Percentiles rank a stretch among this genome's conserved stretches.
Conservation (phyloP, 2,329 filamentous ascomycete species). For the Rachicladosporium sp. region DNA sequence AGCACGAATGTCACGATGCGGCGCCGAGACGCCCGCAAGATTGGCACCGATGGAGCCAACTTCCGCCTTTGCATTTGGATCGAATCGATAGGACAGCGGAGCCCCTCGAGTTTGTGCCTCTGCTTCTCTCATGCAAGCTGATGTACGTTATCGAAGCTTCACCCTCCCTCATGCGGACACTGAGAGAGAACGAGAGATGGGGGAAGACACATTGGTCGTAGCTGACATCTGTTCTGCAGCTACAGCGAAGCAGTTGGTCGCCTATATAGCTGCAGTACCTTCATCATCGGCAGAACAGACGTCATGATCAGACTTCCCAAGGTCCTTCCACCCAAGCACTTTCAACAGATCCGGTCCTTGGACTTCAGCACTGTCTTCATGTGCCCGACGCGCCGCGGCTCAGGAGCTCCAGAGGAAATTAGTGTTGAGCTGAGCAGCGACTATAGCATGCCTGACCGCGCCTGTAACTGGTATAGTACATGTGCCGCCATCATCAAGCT, state of each 20-base stretch:
- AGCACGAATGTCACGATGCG: too few species aligned
- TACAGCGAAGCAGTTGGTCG: slow-evolving; percentile 5
- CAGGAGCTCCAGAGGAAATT: too few species aligned
- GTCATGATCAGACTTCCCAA: slow-evolving; percentile 4
- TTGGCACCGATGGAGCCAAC: too few species aligned
- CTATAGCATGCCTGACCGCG: too few species aligned
- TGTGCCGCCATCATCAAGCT: too few species aligned
- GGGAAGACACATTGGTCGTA: not conserved
- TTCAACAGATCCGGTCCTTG: slow-evolving; percentile 3
- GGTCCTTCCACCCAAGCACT: slow-evolving; percentile 4
- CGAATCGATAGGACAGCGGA: too few species aligned
- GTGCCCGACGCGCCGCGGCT: too few species aligned
- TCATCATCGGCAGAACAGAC: slow-evolving; percentile 4
- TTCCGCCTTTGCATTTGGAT: too few species aligned
- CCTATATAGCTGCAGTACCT: slow-evolving; percentile 4
- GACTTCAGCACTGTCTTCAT: slow-evolving; percentile 5
- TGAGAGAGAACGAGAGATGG: too few species aligned
- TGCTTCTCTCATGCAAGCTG: slow-evolving; percentile 5
- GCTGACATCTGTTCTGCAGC: slow-evolving; percentile 2
- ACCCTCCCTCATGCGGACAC: not conserved
- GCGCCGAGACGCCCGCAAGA: too few species aligned
- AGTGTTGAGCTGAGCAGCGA: too few species aligned
- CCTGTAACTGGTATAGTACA: too few species aligned
- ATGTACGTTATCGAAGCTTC: slow-evolving; percentile 3
- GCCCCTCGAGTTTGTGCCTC: slow-evolving; percentile 1